Evolutionary conservation across 176 grass and related monocot species (phyloP).

Genomic region (Raddia guianensis): DNA sequence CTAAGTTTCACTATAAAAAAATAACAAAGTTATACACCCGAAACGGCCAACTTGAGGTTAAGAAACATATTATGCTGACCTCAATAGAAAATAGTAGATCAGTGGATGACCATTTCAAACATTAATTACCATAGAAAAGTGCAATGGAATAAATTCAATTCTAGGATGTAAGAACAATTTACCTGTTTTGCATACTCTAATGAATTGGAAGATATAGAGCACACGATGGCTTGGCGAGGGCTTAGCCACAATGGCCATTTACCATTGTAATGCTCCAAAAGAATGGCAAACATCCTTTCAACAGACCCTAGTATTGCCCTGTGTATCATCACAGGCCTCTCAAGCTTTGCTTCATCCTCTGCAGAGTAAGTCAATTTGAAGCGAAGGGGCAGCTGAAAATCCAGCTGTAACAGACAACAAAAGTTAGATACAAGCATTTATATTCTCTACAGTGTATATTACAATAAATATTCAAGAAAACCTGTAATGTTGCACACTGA

Average conservation of each 20-base stretch:
- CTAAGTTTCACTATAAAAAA: no score
- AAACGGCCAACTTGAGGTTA: no score
- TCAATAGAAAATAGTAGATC: neutral
- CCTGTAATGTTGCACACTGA: slow-evolving; percentile 97
- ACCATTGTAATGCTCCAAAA: slow-evolving; percentile 99
- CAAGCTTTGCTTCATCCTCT: slow-evolving; percentile 93
- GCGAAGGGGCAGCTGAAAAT: slow-evolving; percentile 89
- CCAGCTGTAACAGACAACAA: slow-evolving; percentile 67
- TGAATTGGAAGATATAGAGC: slow-evolving; percentile 70
- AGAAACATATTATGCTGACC: no score
- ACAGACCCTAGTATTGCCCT: slow-evolving; percentile 94
- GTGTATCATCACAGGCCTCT: slow-evolving; percentile 98
- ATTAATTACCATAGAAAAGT: slow-evolving; percentile 1
- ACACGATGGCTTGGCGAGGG: slow-evolving; percentile 96
- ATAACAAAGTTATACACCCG: no score
- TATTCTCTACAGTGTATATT: neutral
- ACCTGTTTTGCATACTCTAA: slow-evolving; percentile 81
- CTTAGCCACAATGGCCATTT: slow-evolving; percentile 99
- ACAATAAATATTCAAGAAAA: slow-evolving; percentile 38
- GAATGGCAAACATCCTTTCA: slow-evolving; percentile 97
- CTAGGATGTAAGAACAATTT: slow-evolving; percentile 20
- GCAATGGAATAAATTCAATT: slow-evolving; percentile 33
- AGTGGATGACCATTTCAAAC: neutral
- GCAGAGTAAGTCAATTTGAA: slow-evolving; percentile 94
- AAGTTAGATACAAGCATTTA: slow-evolving; percentile 29